A percentile compares a stretch with the other conserved stretches of the same genome.
These are phyloP conservation scores for Elsinoe australis DNA, from an alignment of 2,329 filamentous ascomycete species.

Conservation along the genomic window DNA sequence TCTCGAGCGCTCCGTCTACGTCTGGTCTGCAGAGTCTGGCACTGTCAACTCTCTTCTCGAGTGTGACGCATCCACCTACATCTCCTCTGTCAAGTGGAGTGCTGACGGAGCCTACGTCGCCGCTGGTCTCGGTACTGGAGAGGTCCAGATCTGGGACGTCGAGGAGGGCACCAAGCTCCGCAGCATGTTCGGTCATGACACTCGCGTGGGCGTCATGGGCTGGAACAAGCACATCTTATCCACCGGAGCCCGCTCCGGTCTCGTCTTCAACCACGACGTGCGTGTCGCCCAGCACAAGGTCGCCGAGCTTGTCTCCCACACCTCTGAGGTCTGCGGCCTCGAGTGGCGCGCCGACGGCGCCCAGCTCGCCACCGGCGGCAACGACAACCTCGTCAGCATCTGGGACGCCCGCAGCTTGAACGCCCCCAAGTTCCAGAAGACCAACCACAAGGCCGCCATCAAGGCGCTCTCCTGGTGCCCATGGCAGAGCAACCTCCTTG, in stretches of 20 bases:
- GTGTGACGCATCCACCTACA: constrained; percentile 81
- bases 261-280: constrained; percentile 98
- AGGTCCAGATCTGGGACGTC: constrained; percentile 99
- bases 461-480: constrained; percentile 99
- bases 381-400: constrained; percentile 98
- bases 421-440: constrained; percentile 98
- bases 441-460: constrained; percentile 97
- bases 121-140: constrained; percentile 87
- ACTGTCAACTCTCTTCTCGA: constrained; percentile 83
- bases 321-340: constrained; percentile 92
- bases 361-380: constrained; percentile 93
- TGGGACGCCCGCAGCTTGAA: constrained; percentile 93
- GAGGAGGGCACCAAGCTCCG: constrained; percentile 91
- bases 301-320: constrained; percentile 93
- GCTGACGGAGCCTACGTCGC: constrained; percentile 94
- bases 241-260: constrained; percentile 85
- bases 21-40: constrained; percentile 95
- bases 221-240: constrained; percentile 99
- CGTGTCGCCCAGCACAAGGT: constrained; percentile 97
- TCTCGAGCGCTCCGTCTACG: constrained; percentile 91
- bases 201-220: constrained; percentile 93
- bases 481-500: constrained; percentile 95
- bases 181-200: constrained; percentile 97
- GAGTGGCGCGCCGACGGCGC: constrained; percentile 96
- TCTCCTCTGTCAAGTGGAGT: constrained; percentile 98